Evolutionary conservation across 1,284 basidiomycete genomes (phyloP).

Genomic region (Sanghuangporus sanghuang): DNA sequence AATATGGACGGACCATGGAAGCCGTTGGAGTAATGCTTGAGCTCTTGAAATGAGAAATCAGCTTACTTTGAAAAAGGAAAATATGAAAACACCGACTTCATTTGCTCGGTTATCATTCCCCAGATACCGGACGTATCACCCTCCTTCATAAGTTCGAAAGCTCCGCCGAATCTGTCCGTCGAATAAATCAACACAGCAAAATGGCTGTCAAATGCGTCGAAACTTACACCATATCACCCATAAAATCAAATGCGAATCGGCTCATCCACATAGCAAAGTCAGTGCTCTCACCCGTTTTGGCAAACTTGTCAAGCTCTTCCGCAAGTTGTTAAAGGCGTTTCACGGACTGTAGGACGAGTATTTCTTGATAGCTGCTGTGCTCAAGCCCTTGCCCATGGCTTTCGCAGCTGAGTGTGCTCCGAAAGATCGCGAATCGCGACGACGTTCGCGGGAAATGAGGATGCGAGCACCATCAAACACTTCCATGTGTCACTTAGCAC

Average conservation of each 20-base stretch:
- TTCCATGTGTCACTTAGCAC: neutral
- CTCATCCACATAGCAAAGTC: slow-evolving; percentile 33
- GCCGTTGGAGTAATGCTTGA: neutral
- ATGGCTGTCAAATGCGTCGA: neutral
- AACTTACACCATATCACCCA: slow-evolving; percentile 32
- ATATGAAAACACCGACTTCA: slow-evolving; percentile 8
- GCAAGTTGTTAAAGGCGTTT: slow-evolving; percentile 31
- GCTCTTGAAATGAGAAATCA: neutral
- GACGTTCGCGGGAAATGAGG: slow-evolving; percentile 7
- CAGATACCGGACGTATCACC: slow-evolving; percentile 21
- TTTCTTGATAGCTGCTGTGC: slow-evolving; percentile 31
- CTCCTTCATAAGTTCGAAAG: slow-evolving; percentile 26
- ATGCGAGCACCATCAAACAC: slow-evolving; percentile 11
- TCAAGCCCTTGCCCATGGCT: slow-evolving; percentile 39
- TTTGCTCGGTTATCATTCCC: slow-evolving; percentile 15
- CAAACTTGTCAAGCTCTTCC: slow-evolving; percentile 23
- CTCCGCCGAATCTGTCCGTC: slow-evolving; percentile 26
- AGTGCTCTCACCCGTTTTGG: slow-evolving; percentile 18
- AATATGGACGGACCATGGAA: slow-evolving; percentile 11
- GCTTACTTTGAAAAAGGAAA: neutral
- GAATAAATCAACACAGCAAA: neutral
- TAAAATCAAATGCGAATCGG: slow-evolving; percentile 32
- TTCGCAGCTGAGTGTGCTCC: slow-evolving; percentile 35
- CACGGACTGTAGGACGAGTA: slow-evolving; percentile 33
- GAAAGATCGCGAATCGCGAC: slow-evolving; percentile 26